Conservation (phyloP, 2,329 filamentous ascomycete species). For the Corynespora cassiicola region DNA sequence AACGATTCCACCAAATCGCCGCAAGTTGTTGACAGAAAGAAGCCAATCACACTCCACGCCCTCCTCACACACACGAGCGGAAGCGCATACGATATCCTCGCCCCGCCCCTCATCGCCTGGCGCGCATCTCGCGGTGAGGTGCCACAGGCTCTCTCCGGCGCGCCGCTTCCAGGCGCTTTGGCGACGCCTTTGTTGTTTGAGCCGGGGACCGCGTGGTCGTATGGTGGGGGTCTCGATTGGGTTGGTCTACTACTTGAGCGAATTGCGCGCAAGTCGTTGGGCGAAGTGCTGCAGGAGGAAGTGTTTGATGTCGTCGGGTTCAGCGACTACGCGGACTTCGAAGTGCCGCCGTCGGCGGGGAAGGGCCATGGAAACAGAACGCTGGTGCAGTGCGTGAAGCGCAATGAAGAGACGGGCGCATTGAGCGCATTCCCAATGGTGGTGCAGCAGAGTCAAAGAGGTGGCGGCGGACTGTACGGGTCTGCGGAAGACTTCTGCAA, state of each 20-base stretch:
- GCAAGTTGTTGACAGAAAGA: constrained; percentile 9
- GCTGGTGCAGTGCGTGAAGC: not conserved
- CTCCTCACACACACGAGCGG: constrained; percentile 59
- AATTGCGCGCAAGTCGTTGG: constrained; percentile 35
- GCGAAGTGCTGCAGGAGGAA: constrained; percentile 31
- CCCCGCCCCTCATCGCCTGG: constrained; percentile 52
- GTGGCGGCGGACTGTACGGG: constrained; percentile 14
- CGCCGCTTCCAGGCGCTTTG: constrained; percentile 37
- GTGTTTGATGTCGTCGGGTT: constrained; percentile 8
- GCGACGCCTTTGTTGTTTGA: constrained; percentile 30
- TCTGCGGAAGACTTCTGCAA: constrained; percentile 6
- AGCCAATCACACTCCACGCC: constrained; percentile 25
- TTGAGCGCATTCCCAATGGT: not conserved
- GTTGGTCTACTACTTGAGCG: constrained; percentile 51
- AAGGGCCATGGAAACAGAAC: too few relatives aligned
- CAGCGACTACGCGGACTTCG: too few relatives aligned
- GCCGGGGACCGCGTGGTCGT: constrained; percentile 58
- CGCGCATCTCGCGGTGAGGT: constrained; percentile 34
- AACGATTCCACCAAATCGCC: constrained; percentile 3
- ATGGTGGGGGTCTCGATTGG: constrained; percentile 57
- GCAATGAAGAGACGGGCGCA: not conserved
- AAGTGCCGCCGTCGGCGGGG: too few relatives aligned
- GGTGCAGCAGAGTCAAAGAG: constrained; percentile 9
- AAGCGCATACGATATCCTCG: constrained; percentile 49
- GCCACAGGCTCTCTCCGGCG: constrained; percentile 3